Percentiles rank a stretch among this genome's conserved stretches.
These are phyloP conservation scores for Cerioporus squamosus DNA, from an alignment of 1,284 basidiomycete species.

Conservation along the genomic window DNA sequence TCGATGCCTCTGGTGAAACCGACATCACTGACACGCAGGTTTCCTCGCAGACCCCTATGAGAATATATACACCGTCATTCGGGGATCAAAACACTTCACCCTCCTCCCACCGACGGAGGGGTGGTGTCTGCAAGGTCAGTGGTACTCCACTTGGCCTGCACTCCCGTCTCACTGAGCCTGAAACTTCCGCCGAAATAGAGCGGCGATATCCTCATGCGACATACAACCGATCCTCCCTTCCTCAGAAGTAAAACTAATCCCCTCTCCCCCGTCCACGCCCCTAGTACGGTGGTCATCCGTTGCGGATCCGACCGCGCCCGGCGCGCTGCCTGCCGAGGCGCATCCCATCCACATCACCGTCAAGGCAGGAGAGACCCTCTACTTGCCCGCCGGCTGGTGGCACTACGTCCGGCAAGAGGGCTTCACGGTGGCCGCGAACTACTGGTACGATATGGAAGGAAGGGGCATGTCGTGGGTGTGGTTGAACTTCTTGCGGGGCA, in stretches of 20 bases:
- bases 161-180: background rate
- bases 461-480: slow-evolving; percentile 71
- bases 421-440: slow-evolving; percentile 79
- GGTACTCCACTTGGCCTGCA: background rate
- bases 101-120: slow-evolving; percentile 87
- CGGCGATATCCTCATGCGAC: slow-evolving; percentile 69
- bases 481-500: slow-evolving; percentile 62
- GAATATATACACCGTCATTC: slow-evolving; percentile 87
- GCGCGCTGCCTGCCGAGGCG: slow-evolving; percentile 51
- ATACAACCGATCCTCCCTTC: slow-evolving; percentile 51
- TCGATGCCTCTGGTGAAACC: background rate
- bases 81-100: slow-evolving; percentile 85
- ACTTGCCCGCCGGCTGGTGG: slow-evolving; percentile 91
- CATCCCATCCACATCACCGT: slow-evolving; percentile 72
- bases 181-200: slow-evolving; percentile 46
- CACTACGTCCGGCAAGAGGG: slow-evolving; percentile 79
- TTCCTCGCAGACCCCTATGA: slow-evolving; percentile 79
- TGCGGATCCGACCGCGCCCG: slow-evolving; percentile 52
- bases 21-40: background rate
- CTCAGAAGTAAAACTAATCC: slow-evolving; percentile 47
- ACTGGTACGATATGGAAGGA: slow-evolving; percentile 86
- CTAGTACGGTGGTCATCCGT: slow-evolving; percentile 79
- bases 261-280: slow-evolving; percentile 44
- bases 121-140: slow-evolving; percentile 78
- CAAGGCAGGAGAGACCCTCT: slow-evolving; percentile 78